Evolutionary conservation across 2,329 filamentous ascomycete species (phyloP), one percentile per base, ranked within the genome.

Genomic region (Graphilbum sp.): DNA sequence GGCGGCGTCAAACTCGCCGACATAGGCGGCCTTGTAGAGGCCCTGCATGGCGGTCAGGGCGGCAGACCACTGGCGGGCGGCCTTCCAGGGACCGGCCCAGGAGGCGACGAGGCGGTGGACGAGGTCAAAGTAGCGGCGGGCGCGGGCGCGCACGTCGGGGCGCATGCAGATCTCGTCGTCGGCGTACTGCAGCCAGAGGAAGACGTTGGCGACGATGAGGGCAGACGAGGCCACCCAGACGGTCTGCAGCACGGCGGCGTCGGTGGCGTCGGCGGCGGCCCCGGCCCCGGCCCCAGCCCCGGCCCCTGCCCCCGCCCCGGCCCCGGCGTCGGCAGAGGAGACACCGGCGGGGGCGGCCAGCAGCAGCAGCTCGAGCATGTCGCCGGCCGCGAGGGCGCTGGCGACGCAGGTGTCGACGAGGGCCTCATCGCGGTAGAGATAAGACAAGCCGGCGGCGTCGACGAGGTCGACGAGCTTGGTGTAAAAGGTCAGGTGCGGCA

Each of bases 381-480:
- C 36, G 2, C 45, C 48, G 4, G 41, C 38, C n/a, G 20, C 39
- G 3, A 50, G 32, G 12, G 47, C 47, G 15, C 45, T 45, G 12
- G 42, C 35, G 6, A 50, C 47, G 17, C 49, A 50, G 1, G 36
- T 43, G 3, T 38, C 40, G 25, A 50, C 36, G 2, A 50, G 20
- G 0, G 23, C 30, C 11, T 32, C 30, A 6, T 49, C 47, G 7
- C 48, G 36, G 24, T 46, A 39, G 15, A 50, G 38, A 12, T 45
- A 47, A 0, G 47, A 49, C 41, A 42, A 44, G 3, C 49, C 49
- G 13, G 49, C 47, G 2, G 42, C 47, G 12, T 51, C 48, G 4
- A 49, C 43, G 2, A 43, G 32, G 19, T 49, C 40, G 4, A 46
- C 36, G 2, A 50, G 37, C 16, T 43, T 42, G 0, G 49, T 47